A percentile compares a stretch with the other conserved stretches of the same genome.
phyloP scores from a whole-genome alignment of 495 filamentous ascomycete species.

The Aspergillus egyptiacus region DNA sequence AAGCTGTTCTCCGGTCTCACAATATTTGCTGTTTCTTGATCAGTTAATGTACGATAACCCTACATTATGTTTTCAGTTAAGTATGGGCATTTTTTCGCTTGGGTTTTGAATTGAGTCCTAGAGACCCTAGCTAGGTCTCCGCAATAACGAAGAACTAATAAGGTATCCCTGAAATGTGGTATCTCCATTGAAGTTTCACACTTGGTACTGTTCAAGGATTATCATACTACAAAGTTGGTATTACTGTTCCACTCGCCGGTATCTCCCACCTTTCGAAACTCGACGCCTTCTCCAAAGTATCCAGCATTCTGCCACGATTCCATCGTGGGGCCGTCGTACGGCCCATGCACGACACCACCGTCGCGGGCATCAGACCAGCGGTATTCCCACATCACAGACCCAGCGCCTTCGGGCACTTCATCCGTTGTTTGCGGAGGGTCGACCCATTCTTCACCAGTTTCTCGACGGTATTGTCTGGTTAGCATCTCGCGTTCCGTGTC shows the following conservation, averaged over 20 bases:
- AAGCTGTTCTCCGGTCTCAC: slow-evolving; percentile 19
- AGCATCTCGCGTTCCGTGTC: slow-evolving; percentile 81
- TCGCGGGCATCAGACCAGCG: slow-evolving; percentile 88
- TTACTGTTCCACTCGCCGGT: slow-evolving; percentile 55
- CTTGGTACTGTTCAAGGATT: not conserved
- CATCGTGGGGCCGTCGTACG: slow-evolving; percentile 82
- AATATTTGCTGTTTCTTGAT: slow-evolving; percentile 28
- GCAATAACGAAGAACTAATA: slow-evolving; percentile 21
- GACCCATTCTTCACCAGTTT: slow-evolving; percentile 89
- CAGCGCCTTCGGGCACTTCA: slow-evolving; percentile 18
- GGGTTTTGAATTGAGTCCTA: slow-evolving; percentile 27
- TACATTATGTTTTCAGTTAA: slow-evolving; percentile 34
- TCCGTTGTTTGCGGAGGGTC: slow-evolving; percentile 45
- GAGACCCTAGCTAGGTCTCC: slow-evolving; percentile 14
- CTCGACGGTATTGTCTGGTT: slow-evolving; percentile 73
- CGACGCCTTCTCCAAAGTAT: slow-evolving; percentile 90
- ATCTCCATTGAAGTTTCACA: slow-evolving; percentile 14
- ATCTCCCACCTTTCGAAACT: slow-evolving; percentile 65
- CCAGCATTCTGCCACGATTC: slow-evolving; percentile 80
- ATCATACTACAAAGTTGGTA: slow-evolving; percentile 54
- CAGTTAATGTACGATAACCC: slow-evolving; percentile 44
- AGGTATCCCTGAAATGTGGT: slow-evolving; percentile 1
- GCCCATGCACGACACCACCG: slow-evolving; percentile 70
- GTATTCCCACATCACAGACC: slow-evolving; percentile 73
- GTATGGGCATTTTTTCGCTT: slow-evolving; percentile 22